A percentile compares a stretch with the other conserved stretches of the same genome.
Evolutionary conservation across 208 protist species (phyloP).

Genomic region (Crithidia thermophila): DNA sequence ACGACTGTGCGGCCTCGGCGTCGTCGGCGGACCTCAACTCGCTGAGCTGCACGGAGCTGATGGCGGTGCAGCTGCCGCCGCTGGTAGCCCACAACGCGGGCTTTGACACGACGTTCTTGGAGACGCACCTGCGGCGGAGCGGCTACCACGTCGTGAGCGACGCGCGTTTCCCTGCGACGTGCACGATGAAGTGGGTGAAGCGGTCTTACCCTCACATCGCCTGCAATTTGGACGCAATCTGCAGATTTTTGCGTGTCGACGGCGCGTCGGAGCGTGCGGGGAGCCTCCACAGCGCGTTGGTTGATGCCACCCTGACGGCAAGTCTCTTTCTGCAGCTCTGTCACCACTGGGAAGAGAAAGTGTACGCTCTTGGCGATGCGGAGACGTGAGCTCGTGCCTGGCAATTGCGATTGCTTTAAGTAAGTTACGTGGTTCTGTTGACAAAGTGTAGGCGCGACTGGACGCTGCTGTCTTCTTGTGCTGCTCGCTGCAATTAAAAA

Average conservation of each 20-base stretch:
- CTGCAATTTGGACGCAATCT: conserved; percentile 40
- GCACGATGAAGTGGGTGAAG: conserved; percentile 46
- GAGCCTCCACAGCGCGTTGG: conserved; percentile 44
- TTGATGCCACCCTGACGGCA: conserved; percentile 60
- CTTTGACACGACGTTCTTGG: conserved; percentile 65
- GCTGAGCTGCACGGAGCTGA: neutral
- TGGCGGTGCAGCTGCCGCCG: conserved; percentile 44
- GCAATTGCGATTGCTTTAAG: no score
- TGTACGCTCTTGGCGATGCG: no score
- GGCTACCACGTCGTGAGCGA: conserved; percentile 62
- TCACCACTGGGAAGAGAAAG: neutral
- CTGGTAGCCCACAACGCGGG: conserved; percentile 71
- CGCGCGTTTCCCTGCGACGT: conserved; percentile 47
- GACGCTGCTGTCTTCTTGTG: no score
- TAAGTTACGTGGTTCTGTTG: no score
- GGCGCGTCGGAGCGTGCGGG: conserved; percentile 26
- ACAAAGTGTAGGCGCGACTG: no score
- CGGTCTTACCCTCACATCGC: conserved; percentile 52
- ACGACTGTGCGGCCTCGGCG: neutral
- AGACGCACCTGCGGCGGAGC: conserved; percentile 20
- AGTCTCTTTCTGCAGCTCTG: conserved; percentile 52
- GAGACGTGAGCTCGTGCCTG: no score
- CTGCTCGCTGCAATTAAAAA: no score
- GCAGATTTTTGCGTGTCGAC: conserved; percentile 45
- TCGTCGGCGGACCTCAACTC: neutral